Evolutionary conservation across 306 rosid genomes (phyloP).

Genomic region (Cucurbita moschata): DNA sequence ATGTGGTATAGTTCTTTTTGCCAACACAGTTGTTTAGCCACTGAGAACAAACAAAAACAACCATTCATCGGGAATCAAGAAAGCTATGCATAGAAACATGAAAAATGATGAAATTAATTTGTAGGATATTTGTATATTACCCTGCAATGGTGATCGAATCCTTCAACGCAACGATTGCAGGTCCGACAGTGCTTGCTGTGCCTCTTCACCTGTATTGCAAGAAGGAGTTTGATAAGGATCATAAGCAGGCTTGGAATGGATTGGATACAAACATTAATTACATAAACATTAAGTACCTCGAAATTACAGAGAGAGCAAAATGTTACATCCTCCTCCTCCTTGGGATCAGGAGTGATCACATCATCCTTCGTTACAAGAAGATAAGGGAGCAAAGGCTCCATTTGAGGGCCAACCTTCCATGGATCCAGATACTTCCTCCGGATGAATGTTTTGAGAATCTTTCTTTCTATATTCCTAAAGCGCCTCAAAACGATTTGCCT

Average conservation of each 20-base stretch:
- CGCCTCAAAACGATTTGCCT: conserved; percentile 59
- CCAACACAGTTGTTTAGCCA: conserved; percentile 97
- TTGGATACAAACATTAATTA: not conserved
- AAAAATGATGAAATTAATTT: not conserved
- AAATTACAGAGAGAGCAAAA: conserved; percentile 70
- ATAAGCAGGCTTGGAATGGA: not conserved
- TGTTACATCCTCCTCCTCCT: conserved; percentile 56
- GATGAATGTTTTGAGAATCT: conserved; percentile 58
- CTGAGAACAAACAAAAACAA: conserved; percentile 24
- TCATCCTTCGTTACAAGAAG: conserved; percentile 67
- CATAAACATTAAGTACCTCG: conserved; percentile 28
- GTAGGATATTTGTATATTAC: conserved; percentile 8
- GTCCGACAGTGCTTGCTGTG: conserved; percentile 89
- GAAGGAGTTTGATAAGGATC: not conserved
- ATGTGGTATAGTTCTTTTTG: conserved; percentile 74
- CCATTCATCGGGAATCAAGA: not conserved
- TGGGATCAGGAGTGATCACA: conserved; percentile 36
- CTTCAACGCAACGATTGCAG: conserved; percentile 91
- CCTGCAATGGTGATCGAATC: conserved; percentile 96
- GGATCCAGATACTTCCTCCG: conserved; percentile 80
- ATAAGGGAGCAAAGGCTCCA: conserved; percentile 72
- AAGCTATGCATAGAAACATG: not conserved
- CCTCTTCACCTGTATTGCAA: conserved; percentile 46
- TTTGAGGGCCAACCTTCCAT: conserved; percentile 27
- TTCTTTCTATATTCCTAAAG: conserved; percentile 67